Evolutionary conservation across 345 rosid species (phyloP), one percentile per base, ranked within the genome.

Genomic region (Euphorbia tirucalli): DNA sequence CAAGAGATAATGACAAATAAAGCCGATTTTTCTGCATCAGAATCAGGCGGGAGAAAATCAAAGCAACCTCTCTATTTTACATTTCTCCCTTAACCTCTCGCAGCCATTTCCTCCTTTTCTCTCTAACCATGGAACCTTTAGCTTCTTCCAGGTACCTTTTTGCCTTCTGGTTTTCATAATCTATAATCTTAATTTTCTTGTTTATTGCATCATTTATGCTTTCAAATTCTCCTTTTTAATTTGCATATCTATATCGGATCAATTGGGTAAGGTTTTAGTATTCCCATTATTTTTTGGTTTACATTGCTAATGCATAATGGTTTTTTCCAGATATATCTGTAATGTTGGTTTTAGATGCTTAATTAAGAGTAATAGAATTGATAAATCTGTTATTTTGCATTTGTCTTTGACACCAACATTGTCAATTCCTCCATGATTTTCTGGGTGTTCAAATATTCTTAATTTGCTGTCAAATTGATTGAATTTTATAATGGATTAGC

Each of bases 1-100:
- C 8, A 72, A 63, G 8, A 27, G 37, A 46, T 10, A 65, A 65
- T 32, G 75, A 66, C 39, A 52, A 61, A 44, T 4, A 70, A 57
- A 56, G 52, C 77, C 81, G 79, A 66, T 11, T 68, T 74, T 71
- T 2, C 8, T 16, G 81, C 81, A 71, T 57, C 10, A 63, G 68
- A 74, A 75, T 65, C 24, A 28, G 79, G 76, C 32, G 13, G 59
- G 79, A 66, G 37, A n/a, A 79, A 81, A 65, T 61, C 65, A 76
- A 70, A 66, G 59, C 73, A 52, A 59, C 78, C 80, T 61, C 81
- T 71, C 71, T 41, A 6, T 41, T 79, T 72, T 66, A 46, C 49
- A 35, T 32, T 43, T 73, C 61, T 52, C 10, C 7, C 30, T 32
- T 11, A 46, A 32, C 14, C 62, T 44, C 44, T 15, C 18, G 24